phyloP scores from a whole-genome alignment of 225 moss, liverwort and hornwort genomes.

The Sphagnum tenellum region DNA sequence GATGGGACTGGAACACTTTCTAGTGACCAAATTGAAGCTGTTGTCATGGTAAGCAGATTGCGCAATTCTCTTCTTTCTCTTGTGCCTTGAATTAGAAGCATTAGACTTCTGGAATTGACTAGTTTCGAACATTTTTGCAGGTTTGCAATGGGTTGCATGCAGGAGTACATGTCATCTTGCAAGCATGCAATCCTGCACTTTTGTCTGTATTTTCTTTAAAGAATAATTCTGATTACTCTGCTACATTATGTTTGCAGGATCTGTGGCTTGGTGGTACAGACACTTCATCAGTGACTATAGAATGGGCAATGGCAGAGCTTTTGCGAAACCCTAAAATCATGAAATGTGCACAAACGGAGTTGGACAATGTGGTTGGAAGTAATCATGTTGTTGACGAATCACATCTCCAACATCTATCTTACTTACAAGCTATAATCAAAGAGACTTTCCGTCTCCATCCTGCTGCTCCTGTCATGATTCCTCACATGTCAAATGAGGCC shows the following conservation, averaged over 20 bases:
- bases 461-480: conserved; percentile 20
- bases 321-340: background rate
- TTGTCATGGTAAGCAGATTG: background rate
- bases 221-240: no score
- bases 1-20: background rate
- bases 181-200: no score
- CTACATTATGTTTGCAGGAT: no score
- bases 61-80: no score
- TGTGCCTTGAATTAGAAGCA: no score
- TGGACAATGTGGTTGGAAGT: conserved; percentile 2
- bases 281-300: background rate
- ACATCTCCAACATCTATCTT: background rate
- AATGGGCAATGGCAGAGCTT: conserved; percentile 2
- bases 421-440: conserved; percentile 11
- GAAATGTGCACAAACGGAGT: background rate
- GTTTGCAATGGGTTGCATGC: no score
- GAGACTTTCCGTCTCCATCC: conserved; percentile 43
- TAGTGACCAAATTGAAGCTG: background rate
- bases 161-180: no score
- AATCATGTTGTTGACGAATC: background rate
- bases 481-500: conserved; percentile 19
- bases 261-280: background rate
- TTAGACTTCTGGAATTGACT: no score
- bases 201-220: no score
- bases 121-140: no score